Evolutionary conservation across 1,284 basidiomycete species (phyloP), one percentile per base, ranked within the genome.

Genomic region (Pseudozyma flocculosa): DNA sequence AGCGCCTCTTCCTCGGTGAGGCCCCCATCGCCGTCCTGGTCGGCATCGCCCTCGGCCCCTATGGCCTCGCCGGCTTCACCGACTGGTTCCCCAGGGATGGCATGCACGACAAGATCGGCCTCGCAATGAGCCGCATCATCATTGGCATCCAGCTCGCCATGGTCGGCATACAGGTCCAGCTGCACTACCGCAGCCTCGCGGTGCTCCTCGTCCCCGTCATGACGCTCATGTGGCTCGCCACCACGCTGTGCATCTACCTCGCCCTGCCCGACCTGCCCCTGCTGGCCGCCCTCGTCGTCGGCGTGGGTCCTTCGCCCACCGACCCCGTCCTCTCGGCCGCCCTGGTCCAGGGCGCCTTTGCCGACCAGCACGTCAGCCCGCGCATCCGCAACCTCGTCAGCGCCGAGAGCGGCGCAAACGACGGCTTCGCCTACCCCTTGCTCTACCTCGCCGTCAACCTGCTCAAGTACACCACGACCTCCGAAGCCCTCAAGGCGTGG

Each of bases 331-430:
- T 73, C 8, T 65, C 64, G 32, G 72, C 70, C 39, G 57, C 68
- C 18, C 68, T 73, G 34, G 67, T 72, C 43, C 72, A 72, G 34
- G 72, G 72, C 23, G 68, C 66, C 1, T 73, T 73, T 26, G 72
- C 72, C 0, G 72, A 73, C 30, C 63, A 70, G 50, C 70, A 72
- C 52, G 65, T 73, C 39, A 65, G 64, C 34, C 64, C 68, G 9
- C 53, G 72, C 2, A 43, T 73, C 19, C 55, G 72, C 21, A 72
- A 73, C 38, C 50, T 73, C 32, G 68, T 73, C 54, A 70, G 62
- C 10, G 72, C 61, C n/a, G 72, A 73, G 50, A 63, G 57, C 17
- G 72, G 72, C n/a, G 57, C 61, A 21, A 73, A 72, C 40, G 72
- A 73, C 24, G 72, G 72, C 24, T 61, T 73, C 14, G 67, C 55